Evolutionary conservation across 2,329 filamentous ascomycete genomes (phyloP), one percentile per base, ranked within the genome.

Genomic region (Aschersonia sp.): DNA sequence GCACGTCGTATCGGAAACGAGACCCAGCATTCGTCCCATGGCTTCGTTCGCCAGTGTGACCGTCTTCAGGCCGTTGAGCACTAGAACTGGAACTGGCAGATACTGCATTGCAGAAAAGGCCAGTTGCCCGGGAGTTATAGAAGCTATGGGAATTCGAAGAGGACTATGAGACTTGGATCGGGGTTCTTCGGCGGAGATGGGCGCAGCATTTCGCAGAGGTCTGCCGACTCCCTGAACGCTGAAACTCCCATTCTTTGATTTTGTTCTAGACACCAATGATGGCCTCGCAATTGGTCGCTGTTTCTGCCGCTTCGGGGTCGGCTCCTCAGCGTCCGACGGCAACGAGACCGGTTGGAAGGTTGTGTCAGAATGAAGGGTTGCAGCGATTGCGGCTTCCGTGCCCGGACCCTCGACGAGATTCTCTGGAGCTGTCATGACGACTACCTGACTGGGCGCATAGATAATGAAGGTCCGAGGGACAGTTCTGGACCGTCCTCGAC

Each of bases 11-110:
- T 69, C 67, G 3, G 58, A 53, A 30, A 77, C 68, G 45, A 85
- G 33, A 83, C 84, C 41, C 42, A 50, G 47, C 56, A 89, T 64
- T 47, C 78, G 72, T 1, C 79, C 82, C 76, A 87, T 82, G 22
- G 85, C 80, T 54, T 87, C 81, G 55, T 89, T 89, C 30, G 84
- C 84, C 35, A 88, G 63, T 1, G 85, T 72, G 4, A 88, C 74
- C 0, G 80, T 84, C 62, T 87, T 88, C 32, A 76, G 57, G 37
- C 72, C 76, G 46, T 81, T 81, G 37, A 89, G 65, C 1, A 89
- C 78, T 37, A 88, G 61, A 5, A 86, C 61, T 0, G 85, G 85
- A 44, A 86, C 77, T 0, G 85, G 85, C 5, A 89, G 68, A 57
- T 85, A 87, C 57, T 85, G 82, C 63, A 89, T 67, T 5, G 83